phyloP scores from a whole-genome alignment of 805 yeast genomes.

The Cyberlindnera samutprakarnensis region DNA sequence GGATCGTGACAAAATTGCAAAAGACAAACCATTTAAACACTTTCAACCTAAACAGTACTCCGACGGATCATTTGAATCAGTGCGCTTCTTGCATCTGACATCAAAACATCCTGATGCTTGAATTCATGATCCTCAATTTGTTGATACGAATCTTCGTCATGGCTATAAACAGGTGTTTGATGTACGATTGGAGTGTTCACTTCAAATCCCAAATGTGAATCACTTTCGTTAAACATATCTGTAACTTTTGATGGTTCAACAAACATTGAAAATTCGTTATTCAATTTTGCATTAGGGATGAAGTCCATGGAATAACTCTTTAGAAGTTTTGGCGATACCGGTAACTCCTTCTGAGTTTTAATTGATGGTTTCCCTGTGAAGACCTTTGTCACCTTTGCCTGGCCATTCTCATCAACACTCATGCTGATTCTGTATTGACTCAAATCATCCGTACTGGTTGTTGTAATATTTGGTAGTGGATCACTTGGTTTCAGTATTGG shows the following conservation, averaged over 20 bases:
- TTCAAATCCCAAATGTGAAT: constrained; percentile 10
- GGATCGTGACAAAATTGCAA: no score
- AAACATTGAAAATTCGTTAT: constrained; percentile 11
- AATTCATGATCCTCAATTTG: constrained; percentile 5
- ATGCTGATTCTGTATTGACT: constrained; percentile 13
- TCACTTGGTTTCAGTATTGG: constrained; percentile 9
- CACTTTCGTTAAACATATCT: constrained; percentile 13
- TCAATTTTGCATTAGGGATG: background rate
- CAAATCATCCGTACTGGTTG: background rate
- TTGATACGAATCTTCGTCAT: background rate
- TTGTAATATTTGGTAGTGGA: background rate
- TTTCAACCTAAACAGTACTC: constrained; percentile 12
- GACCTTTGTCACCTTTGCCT: constrained; percentile 16
- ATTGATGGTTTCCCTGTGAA: constrained; percentile 2
- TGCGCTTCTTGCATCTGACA: constrained; percentile 24
- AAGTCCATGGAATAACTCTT: constrained; percentile 15
- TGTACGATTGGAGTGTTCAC: background rate
- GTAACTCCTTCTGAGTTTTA: background rate
- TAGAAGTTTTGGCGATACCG: background rate
- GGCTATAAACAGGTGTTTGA: background rate
- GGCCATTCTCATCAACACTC: constrained; percentile 21
- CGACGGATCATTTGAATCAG: constrained; percentile 22
- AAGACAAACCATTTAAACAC: no score
- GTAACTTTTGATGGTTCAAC: constrained; percentile 18
- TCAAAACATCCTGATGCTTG: constrained; percentile 12